Evolutionary conservation across 139 green algal genomes (phyloP), one percentile per base, ranked within the genome.

Genomic region (Haematococcus sp.): DNA sequence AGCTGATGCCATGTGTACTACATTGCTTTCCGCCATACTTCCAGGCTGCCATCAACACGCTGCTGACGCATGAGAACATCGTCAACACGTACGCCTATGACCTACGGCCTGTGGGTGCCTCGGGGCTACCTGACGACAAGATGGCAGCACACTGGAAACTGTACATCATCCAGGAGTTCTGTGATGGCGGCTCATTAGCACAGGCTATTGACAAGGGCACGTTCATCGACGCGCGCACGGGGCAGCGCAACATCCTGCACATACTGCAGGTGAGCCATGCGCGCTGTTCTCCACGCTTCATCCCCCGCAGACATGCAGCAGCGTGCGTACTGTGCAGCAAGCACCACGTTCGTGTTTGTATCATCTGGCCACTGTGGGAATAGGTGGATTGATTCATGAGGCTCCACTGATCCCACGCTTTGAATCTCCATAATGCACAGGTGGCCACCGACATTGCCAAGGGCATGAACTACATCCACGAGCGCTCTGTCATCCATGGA

Each of bases 61-160:
- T 75, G 58, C 63, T 83, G 22, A 72, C 70, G 16, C 64, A 83
- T 55, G 59, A 76, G 4, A 78, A 83, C 66, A 79, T 83, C 19
- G 72, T 83, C 28, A 78, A 83, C 56, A 83, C 71, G 20, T 75
- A 63, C 49, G 67, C 51, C 3, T 73, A 73, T 16, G 67, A 64
- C 30, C 30, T 64, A 17, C 28, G 67, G 4, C 20, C 51, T 3
- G 51, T 63, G 46, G 43, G 11, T 20, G 28, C 4, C 2, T 17
- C 17, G 3, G 49, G 49, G 3, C 11, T 68, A 54, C 54, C 70
- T 40, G 70, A 75, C 17, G 33, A 56, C 22, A 68, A 68, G 56
- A 30, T 63, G 9, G 30, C 30, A 3, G 43, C 25, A n/a, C 56
- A 63, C 31, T 75, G 70, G 70, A 75, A 83, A 56, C 70, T 83